Conservation (phyloP, 1,284 basidiomycete genomes). For the Mycosarcoma maydis region DNA sequence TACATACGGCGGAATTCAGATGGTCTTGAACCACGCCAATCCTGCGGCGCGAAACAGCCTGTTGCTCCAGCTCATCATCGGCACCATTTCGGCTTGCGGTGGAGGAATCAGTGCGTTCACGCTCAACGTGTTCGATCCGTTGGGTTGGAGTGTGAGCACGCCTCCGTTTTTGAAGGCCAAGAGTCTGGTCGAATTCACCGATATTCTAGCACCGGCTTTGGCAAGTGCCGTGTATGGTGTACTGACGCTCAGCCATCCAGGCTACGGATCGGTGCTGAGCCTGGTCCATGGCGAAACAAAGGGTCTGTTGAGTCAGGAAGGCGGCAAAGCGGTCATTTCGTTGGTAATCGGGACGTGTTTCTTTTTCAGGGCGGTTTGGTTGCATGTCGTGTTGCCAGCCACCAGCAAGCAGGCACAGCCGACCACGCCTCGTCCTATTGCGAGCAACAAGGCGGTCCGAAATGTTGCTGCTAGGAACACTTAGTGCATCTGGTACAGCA, state of each 20-base stretch:
- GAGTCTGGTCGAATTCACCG: slow-evolving; percentile 42
- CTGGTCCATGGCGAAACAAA: slow-evolving; percentile 6
- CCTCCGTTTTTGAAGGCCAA: slow-evolving; percentile 50
- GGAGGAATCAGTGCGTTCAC: slow-evolving; percentile 57
- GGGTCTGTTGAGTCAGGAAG: slow-evolving; percentile 30
- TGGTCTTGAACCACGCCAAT: slow-evolving; percentile 43
- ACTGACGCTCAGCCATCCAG: slow-evolving; percentile 39
- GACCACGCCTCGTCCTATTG: slow-evolving; percentile 19
- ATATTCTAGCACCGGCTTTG: slow-evolving; percentile 48
- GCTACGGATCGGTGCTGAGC: slow-evolving; percentile 17
- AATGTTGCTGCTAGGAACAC: slow-evolving; percentile 16
- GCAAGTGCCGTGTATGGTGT: slow-evolving; percentile 43
- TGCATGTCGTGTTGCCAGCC: slow-evolving; percentile 35
- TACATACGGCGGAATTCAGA: slow-evolving; percentile 41
- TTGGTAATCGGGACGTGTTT: slow-evolving; percentile 54
- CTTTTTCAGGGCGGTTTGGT: slow-evolving; percentile 35
- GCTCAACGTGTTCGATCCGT: slow-evolving; percentile 51
- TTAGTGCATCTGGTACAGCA: too few relatives aligned
- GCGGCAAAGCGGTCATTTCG: slow-evolving; percentile 46
- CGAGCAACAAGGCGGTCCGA: slow-evolving; percentile 20
- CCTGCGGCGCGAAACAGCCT: slow-evolving; percentile 25
- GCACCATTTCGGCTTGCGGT: slow-evolving; percentile 53
- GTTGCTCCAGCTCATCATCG: slow-evolving; percentile 48
- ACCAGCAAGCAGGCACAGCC: not conserved
- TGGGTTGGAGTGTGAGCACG: slow-evolving; percentile 50